Conservation (phyloP, 805 yeast species). For the Yamadazyma laniorum region DNA sequence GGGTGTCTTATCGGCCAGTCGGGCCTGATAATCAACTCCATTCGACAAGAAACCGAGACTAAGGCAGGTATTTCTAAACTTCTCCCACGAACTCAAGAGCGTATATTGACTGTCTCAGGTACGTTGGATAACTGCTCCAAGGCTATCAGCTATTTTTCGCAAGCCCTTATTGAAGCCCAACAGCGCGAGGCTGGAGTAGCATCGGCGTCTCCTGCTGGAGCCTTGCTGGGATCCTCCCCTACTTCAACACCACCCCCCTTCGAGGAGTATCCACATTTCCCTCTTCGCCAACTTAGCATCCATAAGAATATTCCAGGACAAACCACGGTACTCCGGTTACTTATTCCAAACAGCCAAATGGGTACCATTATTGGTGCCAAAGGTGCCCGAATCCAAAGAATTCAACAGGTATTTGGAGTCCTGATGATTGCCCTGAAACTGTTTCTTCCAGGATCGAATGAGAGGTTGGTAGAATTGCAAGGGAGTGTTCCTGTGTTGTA, state of each 20-base stretch:
- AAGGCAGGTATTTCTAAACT: conserved; percentile 86
- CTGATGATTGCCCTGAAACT: conserved; percentile 88
- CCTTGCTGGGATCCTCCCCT: background rate
- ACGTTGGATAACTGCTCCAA: conserved; percentile 63
- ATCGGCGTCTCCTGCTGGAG: background rate
- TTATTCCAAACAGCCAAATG: conserved; percentile 82
- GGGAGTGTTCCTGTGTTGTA: conserved; percentile 68
- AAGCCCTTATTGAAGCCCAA: conserved; percentile 52
- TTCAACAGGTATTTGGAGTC: conserved; percentile 66
- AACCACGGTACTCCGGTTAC: conserved; percentile 58
- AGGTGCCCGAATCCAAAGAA: conserved; percentile 75
- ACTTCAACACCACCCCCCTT: background rate
- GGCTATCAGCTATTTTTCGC: conserved; percentile 69
- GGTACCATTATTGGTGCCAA: conserved; percentile 86
- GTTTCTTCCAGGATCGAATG: conserved; percentile 75
- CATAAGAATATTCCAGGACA: conserved; percentile 51
- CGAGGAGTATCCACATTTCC: conserved; percentile 48
- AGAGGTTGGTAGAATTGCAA: conserved; percentile 83
- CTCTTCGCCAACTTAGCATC: conserved; percentile 56
- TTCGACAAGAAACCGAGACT: conserved; percentile 72
- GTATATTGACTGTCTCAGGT: conserved; percentile 79
- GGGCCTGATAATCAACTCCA: conserved; percentile 72
- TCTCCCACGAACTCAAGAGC: conserved; percentile 75
- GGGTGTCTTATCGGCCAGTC: conserved; percentile 87
- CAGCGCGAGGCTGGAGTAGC: conserved; percentile 14